Evolutionary conservation across 768 basidiomycete species (phyloP).

Genomic region (Suillus clintonianus): DNA sequence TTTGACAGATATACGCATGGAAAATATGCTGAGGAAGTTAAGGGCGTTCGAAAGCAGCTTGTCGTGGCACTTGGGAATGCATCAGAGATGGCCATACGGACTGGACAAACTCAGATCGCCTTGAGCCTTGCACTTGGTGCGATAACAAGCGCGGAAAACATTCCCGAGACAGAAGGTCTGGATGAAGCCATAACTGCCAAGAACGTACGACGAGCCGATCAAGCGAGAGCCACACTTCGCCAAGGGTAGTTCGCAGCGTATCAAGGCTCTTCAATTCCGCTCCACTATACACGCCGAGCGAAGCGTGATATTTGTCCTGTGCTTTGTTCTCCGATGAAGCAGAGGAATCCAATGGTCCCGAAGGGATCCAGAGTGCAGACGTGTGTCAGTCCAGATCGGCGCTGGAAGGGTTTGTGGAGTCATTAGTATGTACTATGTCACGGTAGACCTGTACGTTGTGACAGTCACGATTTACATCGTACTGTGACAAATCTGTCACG

Average conservation of each 20-base stretch:
- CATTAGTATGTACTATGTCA: not conserved
- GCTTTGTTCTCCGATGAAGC: not conserved
- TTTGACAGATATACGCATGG: conserved; percentile 30
- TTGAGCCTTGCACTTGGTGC: conserved; percentile 3
- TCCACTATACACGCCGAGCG: not conserved
- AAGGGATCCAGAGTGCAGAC: not conserved
- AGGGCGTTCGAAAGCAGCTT: conserved; percentile 26
- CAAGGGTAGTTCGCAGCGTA: not conserved
- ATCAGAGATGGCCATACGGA: conserved; percentile 30
- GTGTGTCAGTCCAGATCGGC: not conserved
- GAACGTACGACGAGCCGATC: conserved; percentile 2
- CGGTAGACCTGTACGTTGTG: not conserved
- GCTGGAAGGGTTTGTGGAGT: not conserved
- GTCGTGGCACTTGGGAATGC: conserved; percentile 36
- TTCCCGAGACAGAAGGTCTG: not conserved
- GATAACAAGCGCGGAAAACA: not conserved
- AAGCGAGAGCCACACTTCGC: not conserved
- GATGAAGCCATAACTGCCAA: not conserved
- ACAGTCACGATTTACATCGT: conserved; percentile 6
- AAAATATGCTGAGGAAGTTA: conserved; percentile 14
- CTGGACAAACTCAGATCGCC: not conserved
- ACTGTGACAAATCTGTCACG: not conserved
- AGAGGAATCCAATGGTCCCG: not conserved
- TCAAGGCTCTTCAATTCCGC: not conserved
- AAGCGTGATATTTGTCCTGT: not conserved